A percentile compares a stretch with the other conserved stretches of the same genome.
These are phyloP conservation scores for Anaeromyces robustus DNA, from an alignment of 192 early-diverging fungal species.

Conservation along the genomic window DNA sequence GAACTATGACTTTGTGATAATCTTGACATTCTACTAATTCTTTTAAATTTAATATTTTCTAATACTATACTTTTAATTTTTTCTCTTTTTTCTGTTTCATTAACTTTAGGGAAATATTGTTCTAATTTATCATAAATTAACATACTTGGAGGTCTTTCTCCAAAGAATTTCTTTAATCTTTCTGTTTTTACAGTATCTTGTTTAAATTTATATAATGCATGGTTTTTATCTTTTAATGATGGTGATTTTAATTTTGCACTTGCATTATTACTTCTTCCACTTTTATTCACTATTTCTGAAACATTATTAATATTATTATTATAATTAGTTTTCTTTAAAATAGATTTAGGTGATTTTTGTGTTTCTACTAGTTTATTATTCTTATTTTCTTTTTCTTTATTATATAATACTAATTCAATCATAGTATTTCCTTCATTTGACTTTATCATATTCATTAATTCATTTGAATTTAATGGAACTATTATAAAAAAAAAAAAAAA, in stretches of 20 bases:
- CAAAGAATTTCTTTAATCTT: constrained; percentile 53
- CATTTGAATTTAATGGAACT: neutral
- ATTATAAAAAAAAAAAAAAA: neutral
- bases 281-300: neutral
- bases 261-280: neutral
- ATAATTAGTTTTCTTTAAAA: no score
- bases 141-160: constrained; percentile 86
- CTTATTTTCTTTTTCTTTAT: neutral
- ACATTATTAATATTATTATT: neutral
- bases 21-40: neutral
- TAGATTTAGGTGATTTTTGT: no score
- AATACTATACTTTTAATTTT: neutral
- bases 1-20: neutral
- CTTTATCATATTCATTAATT: neutral
- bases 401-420: neutral
- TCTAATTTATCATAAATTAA: constrained; percentile 79
- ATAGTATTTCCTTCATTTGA: neutral
- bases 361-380: no score
- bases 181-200: neutral
- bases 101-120: constrained; percentile 71
- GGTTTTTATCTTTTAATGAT: neutral
- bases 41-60: neutral
- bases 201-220: neutral
- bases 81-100: neutral
- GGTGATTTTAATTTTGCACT: neutral